Conservation (phyloP, 306 rosid species). For the Cicer bijugum region DNA sequence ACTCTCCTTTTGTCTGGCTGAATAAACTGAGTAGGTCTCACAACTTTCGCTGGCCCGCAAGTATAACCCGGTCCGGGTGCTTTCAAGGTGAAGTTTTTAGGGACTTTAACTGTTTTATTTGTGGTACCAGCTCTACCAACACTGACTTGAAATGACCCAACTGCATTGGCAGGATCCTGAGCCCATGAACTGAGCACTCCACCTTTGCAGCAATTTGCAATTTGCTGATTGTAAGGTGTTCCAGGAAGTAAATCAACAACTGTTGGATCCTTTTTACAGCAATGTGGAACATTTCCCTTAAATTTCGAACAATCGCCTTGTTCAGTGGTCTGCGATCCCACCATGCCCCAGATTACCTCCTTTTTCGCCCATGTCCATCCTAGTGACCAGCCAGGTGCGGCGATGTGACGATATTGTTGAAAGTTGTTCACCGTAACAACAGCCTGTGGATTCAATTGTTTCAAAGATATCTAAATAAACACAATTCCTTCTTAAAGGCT, state of each 20-base stretch:
- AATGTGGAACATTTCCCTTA: constrained; percentile 64
- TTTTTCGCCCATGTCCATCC: constrained; percentile 92
- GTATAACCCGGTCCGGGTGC: constrained; percentile 94
- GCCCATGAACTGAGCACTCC: constrained; percentile 82
- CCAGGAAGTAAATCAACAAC: constrained; percentile 85
- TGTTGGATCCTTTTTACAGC: constrained; percentile 73
- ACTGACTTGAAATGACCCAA: constrained; percentile 73
- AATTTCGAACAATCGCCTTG: constrained; percentile 91
- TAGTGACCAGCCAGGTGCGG: constrained; percentile 79
- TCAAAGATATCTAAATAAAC: constrained; percentile 39
- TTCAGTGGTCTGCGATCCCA: constrained; percentile 81
- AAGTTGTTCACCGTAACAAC: constrained; percentile 75
- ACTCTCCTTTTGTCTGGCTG: constrained; percentile 73
- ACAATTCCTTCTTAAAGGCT: constrained; percentile 22
- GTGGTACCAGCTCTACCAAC: constrained; percentile 83
- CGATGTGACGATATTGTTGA: constrained; percentile 81
- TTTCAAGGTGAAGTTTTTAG: constrained; percentile 74
- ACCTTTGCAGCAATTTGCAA: constrained; percentile 91
- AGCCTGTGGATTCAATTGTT: constrained; percentile 59
- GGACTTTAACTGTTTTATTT: constrained; percentile 68
- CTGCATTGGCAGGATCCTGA: constrained; percentile 74
- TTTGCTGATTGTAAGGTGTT: constrained; percentile 84
- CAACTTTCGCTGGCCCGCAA: constrained; percentile 68
- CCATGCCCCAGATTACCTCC: constrained; percentile 86
- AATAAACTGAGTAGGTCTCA: constrained; percentile 59